Percentiles rank a stretch among this genome's conserved stretches.
Evolutionary conservation across 2,329 filamentous ascomycete genomes (phyloP).

Genomic region (Esteya vermicola): DNA sequence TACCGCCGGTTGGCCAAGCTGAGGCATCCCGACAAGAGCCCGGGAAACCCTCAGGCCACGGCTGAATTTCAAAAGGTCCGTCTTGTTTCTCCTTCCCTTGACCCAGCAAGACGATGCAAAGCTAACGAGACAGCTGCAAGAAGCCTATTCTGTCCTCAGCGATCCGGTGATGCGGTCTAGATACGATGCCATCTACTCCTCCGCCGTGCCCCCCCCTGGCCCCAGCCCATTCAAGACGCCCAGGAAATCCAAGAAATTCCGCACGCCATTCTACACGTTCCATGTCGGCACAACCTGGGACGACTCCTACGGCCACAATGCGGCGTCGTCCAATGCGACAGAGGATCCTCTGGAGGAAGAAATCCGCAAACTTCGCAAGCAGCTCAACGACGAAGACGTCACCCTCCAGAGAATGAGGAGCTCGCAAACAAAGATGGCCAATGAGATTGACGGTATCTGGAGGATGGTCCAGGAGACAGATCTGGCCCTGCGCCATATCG

Average conservation of each 20-base stretch:
- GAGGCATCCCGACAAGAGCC: constrained; percentile 14
- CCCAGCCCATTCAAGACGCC: neutral
- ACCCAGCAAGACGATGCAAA: too few species aligned
- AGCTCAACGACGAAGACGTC: neutral
- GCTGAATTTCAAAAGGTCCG: constrained; percentile 12
- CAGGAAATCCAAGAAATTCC: neutral
- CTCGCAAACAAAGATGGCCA: neutral
- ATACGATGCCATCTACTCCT: constrained; percentile 5
- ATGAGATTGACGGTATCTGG: neutral
- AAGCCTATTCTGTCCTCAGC: constrained; percentile 11
- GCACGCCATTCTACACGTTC: neutral
- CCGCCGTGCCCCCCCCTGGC: neutral
- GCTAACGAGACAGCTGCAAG: constrained; percentile 12
- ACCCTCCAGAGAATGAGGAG: neutral
- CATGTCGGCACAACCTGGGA: neutral
- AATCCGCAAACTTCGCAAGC: constrained; percentile 3
- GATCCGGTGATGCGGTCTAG: constrained; percentile 5
- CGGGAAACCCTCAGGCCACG: constrained; percentile 11
- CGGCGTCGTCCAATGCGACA: neutral
- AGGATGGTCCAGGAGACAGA: neutral
- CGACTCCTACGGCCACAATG: neutral
- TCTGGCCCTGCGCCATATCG: neutral
- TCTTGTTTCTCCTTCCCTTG: neutral
- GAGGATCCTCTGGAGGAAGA: constrained; percentile 5
- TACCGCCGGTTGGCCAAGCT: constrained; percentile 12